Evolutionary conservation across 129 eudicot genomes (phyloP).

Genomic region (Escallonia herrerae): DNA sequence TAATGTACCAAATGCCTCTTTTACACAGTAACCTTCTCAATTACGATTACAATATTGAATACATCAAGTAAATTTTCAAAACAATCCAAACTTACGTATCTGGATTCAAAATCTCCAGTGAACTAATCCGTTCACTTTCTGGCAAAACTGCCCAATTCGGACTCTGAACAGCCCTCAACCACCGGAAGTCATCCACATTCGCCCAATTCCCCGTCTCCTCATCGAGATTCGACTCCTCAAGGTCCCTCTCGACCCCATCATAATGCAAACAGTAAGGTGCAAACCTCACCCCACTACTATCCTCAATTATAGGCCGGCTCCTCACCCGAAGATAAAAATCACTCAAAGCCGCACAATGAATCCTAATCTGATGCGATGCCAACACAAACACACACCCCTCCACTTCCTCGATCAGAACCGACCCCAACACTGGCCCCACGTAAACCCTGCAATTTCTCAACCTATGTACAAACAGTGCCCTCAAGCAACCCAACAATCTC

Average conservation of each 20-base stretch:
- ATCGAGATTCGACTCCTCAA: conserved; percentile 51
- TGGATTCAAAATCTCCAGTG: conserved; percentile 18
- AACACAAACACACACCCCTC: conserved; percentile 59
- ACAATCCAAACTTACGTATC: conserved; percentile 2
- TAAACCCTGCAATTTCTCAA: conserved; percentile 55
- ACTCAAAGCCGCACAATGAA: conserved; percentile 60
- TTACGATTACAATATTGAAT: background rate
- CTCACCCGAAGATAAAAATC: conserved; percentile 68
- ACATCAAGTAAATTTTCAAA: background rate
- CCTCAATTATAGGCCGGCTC: conserved; percentile 82
- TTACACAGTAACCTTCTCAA: background rate
- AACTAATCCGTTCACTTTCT: conserved; percentile 35
- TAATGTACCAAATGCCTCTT: conserved; percentile 7
- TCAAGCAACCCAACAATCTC: conserved; percentile 56
- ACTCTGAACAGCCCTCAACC: conserved; percentile 71
- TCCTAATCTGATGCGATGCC: conserved; percentile 83
- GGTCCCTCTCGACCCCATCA: conserved; percentile 55
- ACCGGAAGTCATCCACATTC: conserved; percentile 79
- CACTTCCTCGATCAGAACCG: conserved; percentile 72
- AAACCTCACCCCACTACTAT: conserved; percentile 61
- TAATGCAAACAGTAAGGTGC: conserved; percentile 68
- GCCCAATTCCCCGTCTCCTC: conserved; percentile 86
- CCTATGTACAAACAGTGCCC: conserved; percentile 64
- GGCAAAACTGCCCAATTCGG: conserved; percentile 77
- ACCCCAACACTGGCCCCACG: conserved; percentile 64